Base-by-base conservation (phyloP, 2,329 filamentous ascomycete species). In the Aureobasidium sp. region DNA sequence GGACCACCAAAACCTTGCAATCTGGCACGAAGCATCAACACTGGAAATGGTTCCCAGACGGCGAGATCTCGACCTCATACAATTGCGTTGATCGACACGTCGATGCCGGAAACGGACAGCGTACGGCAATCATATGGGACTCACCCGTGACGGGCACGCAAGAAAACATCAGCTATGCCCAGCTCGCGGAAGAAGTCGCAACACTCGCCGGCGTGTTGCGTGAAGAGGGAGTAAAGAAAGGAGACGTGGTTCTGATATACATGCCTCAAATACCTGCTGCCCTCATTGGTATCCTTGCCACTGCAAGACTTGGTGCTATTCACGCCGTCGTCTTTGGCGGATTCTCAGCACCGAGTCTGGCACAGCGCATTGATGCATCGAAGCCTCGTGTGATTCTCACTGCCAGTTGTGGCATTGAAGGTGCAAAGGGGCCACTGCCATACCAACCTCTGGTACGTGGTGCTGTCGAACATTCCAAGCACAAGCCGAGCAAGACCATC, bases 211-310 rank as follows among this genome's bases (percentile, higher is more conserved):
- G 89, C 0, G 90, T 91, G 1, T 74, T 97, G 68, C 78, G 87
- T 60, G 89, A 94, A 71, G 86, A 93, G 67, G 91, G 91, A 0
- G 88, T 96, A 5, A 79, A 80, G 65, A 90, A 83, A 73, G 91
- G 92, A 1, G 89, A 96, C 75, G 87, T 94, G 0, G 90, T 96
- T 6, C 80, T 96, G 64, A 83, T 96, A 29, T 97, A 96, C 74
- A 96, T 96, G 92, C 92, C 92, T 59, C 96, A 96, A 92, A 90
- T 96, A 45, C 92, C 93, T 0, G 86, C 90, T 0, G 89, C 91
- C 1, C 72, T 96, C n/a, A 84, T 95, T 63, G 92, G 88, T 10
- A 90, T 94, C 65, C 83, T 96, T 4, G 91, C 93, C 25, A 83
- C 88, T 62, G 85, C 85, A 63, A 84, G 91, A 10, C 79, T 96